These are phyloP conservation scores for Escallonia herrerae DNA, from an alignment of 129 eudicot genomes.

Conservation along the genomic window DNA sequence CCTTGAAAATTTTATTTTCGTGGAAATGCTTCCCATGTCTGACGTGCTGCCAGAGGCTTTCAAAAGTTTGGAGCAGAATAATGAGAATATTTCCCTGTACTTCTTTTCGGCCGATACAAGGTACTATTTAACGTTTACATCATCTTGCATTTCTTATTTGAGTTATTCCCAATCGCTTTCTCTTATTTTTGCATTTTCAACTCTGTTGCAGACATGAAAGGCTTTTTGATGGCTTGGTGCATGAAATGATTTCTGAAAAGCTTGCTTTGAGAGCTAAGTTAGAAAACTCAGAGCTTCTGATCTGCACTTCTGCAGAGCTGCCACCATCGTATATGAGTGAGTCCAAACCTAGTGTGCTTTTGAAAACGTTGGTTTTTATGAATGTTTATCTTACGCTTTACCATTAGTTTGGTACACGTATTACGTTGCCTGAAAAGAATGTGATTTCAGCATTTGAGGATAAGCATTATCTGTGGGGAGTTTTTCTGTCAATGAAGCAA, in stretches of 20 bases:
- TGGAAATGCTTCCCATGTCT: slow-evolving; percentile 48
- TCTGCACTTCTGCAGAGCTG: slow-evolving; percentile 51
- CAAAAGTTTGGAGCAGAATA: slow-evolving; percentile 27
- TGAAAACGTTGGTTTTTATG: not conserved
- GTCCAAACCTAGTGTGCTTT: slow-evolving; percentile 4
- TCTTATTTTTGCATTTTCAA: not conserved
- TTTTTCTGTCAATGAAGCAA: slow-evolving; percentile 15
- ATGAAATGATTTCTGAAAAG: slow-evolving; percentile 44
- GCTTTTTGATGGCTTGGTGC: slow-evolving; percentile 38
- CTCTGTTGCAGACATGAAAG: slow-evolving; percentile 26
- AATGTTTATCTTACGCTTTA: slow-evolving; percentile 1
- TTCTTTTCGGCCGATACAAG: slow-evolving; percentile 41
- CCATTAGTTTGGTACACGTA: not conserved
- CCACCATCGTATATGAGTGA: slow-evolving; percentile 49
- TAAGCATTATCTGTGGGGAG: slow-evolving; percentile 57
- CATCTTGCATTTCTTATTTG: not conserved
- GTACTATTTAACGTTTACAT: slow-evolving; percentile 18
- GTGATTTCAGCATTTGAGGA: slow-evolving; percentile 40
- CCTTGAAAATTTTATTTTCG: slow-evolving; percentile 35
- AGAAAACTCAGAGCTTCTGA: slow-evolving; percentile 61
- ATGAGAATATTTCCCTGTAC: slow-evolving; percentile 47
- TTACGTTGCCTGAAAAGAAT: not conserved
- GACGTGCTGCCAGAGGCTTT: slow-evolving; percentile 59
- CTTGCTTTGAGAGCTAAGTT: slow-evolving; percentile 48
- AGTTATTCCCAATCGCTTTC: not conserved